Evolutionary conservation across 768 basidiomycete species (phyloP).

Genomic region (Kwoniella heveanensis): DNA sequence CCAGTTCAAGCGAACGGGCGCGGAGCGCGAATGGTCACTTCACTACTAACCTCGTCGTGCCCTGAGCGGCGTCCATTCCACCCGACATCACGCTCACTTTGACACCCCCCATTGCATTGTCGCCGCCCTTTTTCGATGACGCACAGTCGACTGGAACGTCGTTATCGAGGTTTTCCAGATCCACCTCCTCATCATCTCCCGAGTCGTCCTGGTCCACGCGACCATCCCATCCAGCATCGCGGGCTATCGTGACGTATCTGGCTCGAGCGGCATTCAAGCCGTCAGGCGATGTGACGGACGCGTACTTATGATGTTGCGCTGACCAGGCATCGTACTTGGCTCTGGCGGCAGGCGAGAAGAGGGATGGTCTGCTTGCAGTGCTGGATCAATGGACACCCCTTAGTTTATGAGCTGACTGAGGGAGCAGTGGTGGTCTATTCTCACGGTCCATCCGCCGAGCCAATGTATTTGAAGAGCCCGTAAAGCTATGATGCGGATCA

Average conservation of each 20-base stretch:
- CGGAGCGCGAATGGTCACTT: too few species aligned
- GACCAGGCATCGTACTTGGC: slow-evolving; percentile 54
- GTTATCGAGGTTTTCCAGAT: slow-evolving; percentile 28
- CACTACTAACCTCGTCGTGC: too few species aligned
- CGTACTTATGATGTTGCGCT: slow-evolving; percentile 21
- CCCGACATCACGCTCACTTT: slow-evolving; percentile 41
- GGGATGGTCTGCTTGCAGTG: slow-evolving; percentile 38
- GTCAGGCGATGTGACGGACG: too few species aligned
- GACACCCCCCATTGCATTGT: slow-evolving; percentile 36
- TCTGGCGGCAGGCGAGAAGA: slow-evolving; percentile 46
- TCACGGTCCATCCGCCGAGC: slow-evolving; percentile 40
- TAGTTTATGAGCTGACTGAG: too few species aligned
- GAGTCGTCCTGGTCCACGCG: slow-evolving; percentile 12
- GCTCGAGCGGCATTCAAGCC: too few species aligned
- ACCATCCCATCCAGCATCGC: slow-evolving; percentile 41
- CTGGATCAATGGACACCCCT: too few species aligned
- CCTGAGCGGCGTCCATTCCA: slow-evolving; percentile 12
- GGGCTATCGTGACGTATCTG: slow-evolving; percentile 47
- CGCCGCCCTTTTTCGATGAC: slow-evolving; percentile 2
- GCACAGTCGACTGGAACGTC: neutral
- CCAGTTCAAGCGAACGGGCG: too few species aligned
- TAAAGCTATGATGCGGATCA: slow-evolving; percentile 39
- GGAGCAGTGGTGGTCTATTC: slow-evolving; percentile 5
- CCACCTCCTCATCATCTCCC: slow-evolving; percentile 23
- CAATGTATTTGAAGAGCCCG: slow-evolving; percentile 48